A percentile compares a stretch with the other conserved stretches of the same genome.
Conservation (phyloP, 352 stramenopile genomes). For the Thalassiosira mediterranea region DNA sequence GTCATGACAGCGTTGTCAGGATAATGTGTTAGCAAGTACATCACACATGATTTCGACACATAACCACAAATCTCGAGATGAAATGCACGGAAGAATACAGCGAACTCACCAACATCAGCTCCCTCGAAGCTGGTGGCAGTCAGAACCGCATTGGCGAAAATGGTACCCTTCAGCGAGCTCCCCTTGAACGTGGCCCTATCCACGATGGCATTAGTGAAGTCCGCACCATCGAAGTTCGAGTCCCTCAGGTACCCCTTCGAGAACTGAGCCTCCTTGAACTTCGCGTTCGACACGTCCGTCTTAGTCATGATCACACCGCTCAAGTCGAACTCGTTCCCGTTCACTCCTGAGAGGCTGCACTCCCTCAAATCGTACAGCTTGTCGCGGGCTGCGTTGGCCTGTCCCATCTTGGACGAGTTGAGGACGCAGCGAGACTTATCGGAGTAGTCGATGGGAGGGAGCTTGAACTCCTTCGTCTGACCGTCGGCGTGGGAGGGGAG, state of each 20-base stretch:
- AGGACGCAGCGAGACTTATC: slow-evolving; percentile 82
- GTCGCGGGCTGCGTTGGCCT: slow-evolving; percentile 87
- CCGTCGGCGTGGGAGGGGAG: slow-evolving; percentile 56
- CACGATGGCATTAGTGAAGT: slow-evolving; percentile 89
- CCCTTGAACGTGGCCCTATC: slow-evolving; percentile 86
- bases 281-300: slow-evolving; percentile 81
- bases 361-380: slow-evolving; percentile 87
- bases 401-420: slow-evolving; percentile 84
- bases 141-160: slow-evolving; percentile 88
- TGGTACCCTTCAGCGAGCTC: slow-evolving; percentile 79
- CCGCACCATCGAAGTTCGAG: slow-evolving; percentile 86
- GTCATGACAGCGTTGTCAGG: not conserved
- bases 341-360: slow-evolving; percentile 72
- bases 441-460: slow-evolving; percentile 81
- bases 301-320: slow-evolving; percentile 86
- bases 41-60: no score
- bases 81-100: no score
- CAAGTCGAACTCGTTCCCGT: slow-evolving; percentile 75
- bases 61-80: not conserved
- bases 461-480: slow-evolving; percentile 84
- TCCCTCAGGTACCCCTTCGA: slow-evolving; percentile 84
- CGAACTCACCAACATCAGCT: slow-evolving; percentile 71
- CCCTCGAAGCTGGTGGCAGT: slow-evolving; percentile 86
- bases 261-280: slow-evolving; percentile 86
- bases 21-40: not conserved